A percentile compares a stretch with the other conserved stretches of the same genome.
Conservation (phyloP, 257 asterid genomes). For the Jacaranda mimosifolia region DNA sequence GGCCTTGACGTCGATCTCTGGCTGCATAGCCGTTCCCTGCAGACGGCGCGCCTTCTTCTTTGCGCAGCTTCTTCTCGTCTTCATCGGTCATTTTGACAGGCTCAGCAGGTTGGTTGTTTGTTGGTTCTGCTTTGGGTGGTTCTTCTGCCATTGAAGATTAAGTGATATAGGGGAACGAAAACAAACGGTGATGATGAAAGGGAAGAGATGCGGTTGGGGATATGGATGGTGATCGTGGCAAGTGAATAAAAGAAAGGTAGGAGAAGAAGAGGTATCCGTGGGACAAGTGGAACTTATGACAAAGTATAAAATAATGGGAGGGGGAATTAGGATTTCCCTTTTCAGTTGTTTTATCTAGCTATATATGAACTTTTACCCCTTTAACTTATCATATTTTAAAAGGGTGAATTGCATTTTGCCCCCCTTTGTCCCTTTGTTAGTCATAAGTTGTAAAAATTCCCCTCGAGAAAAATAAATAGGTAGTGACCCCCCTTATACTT, state of each 20-base stretch:
- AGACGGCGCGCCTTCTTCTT: constrained; percentile 3
- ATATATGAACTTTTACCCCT: no score
- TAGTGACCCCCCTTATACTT: no score
- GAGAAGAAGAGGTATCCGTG: constrained; percentile 10
- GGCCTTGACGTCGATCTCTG: constrained; percentile 32
- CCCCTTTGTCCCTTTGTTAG: no score
- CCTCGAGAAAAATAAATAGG: no score
- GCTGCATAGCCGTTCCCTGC: background rate
- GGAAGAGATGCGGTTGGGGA: background rate
- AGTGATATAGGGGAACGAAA: background rate
- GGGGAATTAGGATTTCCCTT: background rate
- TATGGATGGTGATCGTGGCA: constrained; percentile 35
- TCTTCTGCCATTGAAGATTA: constrained; percentile 36
- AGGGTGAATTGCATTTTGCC: no score
- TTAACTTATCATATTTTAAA: no score
- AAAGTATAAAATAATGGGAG: no score
- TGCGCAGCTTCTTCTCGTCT: constrained; percentile 6
- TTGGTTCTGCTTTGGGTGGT: background rate
- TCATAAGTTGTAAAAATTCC: no score
- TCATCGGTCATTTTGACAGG: constrained; percentile 29
- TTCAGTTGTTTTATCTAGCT: background rate
- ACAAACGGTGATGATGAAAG: background rate
- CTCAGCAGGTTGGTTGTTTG: background rate
- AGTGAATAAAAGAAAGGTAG: constrained; percentile 29
- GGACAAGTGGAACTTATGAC: constrained; percentile 38